Conservation (phyloP, 2,329 filamentous ascomycete genomes). For the Aureobasidium zeae region DNA sequence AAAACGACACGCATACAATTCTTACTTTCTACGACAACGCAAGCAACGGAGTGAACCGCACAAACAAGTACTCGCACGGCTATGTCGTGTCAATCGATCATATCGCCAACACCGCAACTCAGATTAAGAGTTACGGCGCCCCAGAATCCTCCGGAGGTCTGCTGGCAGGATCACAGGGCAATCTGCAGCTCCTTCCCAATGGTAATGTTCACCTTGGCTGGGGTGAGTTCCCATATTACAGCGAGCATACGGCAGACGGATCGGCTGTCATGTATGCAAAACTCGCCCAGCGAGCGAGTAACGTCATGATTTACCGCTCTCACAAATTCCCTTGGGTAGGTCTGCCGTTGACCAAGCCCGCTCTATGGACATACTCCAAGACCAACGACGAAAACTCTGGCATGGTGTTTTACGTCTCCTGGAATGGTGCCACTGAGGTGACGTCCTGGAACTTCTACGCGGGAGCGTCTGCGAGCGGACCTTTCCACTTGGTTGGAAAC, state of each 20-base stretch:
- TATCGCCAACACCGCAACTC: conserved; percentile 34
- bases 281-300: conserved; percentile 32
- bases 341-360: conserved; percentile 34
- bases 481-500: conserved; percentile 32
- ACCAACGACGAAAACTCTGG: conserved; percentile 23
- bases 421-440: conserved; percentile 45
- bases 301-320: conserved; percentile 46
- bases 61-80: conserved; percentile 33
- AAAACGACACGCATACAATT: conserved; percentile 39
- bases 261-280: conserved; percentile 45
- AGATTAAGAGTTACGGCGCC: conserved; percentile 40
- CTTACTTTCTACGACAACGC: conserved; percentile 49
- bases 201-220: conserved; percentile 49
- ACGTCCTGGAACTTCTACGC: conserved; percentile 43
- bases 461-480: conserved; percentile 27
- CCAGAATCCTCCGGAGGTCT: conserved; percentile 38
- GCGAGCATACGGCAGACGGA: conserved; percentile 40
- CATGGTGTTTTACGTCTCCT: conserved; percentile 44
- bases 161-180: conserved; percentile 43
- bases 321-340: conserved; percentile 48
- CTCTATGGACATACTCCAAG: conserved; percentile 31
- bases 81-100: conserved; percentile 40
- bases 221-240: conserved; percentile 40
- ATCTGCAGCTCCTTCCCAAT: conserved; percentile 45
- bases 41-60: conserved; percentile 39